Evolutionary conservation across 352 stramenopile species (phyloP), one percentile per base, ranked within the genome.

Genomic region (Globisporangium apiculatum): DNA sequence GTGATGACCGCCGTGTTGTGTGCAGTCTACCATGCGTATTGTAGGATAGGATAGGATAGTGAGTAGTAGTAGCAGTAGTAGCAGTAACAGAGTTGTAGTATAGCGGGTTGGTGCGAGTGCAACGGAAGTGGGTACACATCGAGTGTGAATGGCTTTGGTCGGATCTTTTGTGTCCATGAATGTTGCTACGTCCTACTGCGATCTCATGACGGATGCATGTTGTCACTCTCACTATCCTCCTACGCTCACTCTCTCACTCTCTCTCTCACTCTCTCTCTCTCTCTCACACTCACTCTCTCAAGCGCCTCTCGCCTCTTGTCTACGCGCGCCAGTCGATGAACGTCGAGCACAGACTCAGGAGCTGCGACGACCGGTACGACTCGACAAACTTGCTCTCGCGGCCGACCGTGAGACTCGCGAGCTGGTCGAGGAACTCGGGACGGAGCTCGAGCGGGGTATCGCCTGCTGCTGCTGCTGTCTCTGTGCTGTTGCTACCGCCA

Each of bases 291-390:
- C 24, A 36, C 35, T 36, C 45, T 47, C 37, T 45, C n/a, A 11
- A 56, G 31, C 47, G 49, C 38, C 15, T 53, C 48, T 18, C 37
- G 31, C 15, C 31, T n/a, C 41, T 53, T 43, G 35, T 7, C 53
- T 78, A 83, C 61, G 69, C 68, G 51, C 75, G 73, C 75, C 75
- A 86, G 60, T 83, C 73, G 45, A 86, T 76, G 48, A 83, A 86
- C 48, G 73, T 78, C 41, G 73, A 76, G 65, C 75, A 86, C 48
- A 86, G 58, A 17, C 72, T 68, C 61, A 81, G 73, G 50, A 86
- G 57, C 45, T 86, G 75, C 46, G 55, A 79, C n/a, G 69, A 71
- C 40, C 73, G 68, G 54, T 76, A 86, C 48, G 71, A 76, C 56
- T 86, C 75, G 48, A 86, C 75, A 38, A 83, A 86, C 53, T 65